Conservation (phyloP, 192 early-diverging fungal species). For the Coemansia javaensis region DNA sequence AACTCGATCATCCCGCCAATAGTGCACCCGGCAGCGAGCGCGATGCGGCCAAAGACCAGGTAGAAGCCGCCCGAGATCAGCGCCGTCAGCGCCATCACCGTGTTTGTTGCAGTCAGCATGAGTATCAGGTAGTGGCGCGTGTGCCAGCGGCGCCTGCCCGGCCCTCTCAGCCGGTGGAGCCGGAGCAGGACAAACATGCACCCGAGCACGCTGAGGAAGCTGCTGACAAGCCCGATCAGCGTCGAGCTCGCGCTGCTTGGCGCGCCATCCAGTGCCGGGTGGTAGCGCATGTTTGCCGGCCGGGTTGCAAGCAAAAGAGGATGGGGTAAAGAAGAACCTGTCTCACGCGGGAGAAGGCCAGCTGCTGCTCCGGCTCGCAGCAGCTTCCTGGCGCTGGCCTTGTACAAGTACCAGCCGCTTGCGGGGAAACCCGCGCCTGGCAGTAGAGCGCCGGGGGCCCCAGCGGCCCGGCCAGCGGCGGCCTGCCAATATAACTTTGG, state of each 20-base stretch:
- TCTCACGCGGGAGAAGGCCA: no score
- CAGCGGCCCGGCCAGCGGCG: no score
- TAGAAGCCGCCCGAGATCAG: constrained; percentile 28
- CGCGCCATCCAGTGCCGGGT: constrained; percentile 31
- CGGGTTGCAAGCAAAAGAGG: background rate
- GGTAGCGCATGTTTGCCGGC: constrained; percentile 27
- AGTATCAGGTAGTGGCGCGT: constrained; percentile 28
- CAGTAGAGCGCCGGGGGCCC: no score
- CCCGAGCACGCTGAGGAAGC: constrained; percentile 20
- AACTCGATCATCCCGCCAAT: constrained; percentile 40
- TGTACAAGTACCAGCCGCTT: no score
- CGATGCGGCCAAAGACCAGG: constrained; percentile 29
- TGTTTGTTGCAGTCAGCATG: constrained; percentile 8
- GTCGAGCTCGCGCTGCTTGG: constrained; percentile 45
- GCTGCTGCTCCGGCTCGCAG: no score
- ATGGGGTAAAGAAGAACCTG: background rate
- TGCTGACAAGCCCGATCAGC: constrained; percentile 12
- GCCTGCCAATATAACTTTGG: no score
- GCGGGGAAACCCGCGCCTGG: no score
- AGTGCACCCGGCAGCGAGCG: constrained; percentile 23
- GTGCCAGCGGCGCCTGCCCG: constrained; percentile 7
- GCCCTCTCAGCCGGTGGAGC: background rate
- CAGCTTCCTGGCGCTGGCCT: no score
- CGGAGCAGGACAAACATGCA: constrained; percentile 11
- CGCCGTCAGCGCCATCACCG: constrained; percentile 6